Evolutionary conservation across 257 asterid genomes (phyloP).

Genomic region (Nicotiana noctiflora): DNA sequence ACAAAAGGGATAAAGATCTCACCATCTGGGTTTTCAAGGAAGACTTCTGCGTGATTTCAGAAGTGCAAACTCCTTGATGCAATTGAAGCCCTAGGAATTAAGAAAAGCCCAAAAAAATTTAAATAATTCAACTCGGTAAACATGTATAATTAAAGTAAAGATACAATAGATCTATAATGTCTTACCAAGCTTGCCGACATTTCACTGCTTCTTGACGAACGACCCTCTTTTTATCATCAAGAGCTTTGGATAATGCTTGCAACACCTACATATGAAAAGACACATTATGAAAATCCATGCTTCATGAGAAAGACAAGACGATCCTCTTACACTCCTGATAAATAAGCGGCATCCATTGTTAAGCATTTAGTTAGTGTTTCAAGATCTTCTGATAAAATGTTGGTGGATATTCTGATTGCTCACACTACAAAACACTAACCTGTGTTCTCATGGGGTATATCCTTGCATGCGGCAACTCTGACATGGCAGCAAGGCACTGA

Average conservation of each 20-base stretch:
- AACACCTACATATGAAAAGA: conserved; percentile 50
- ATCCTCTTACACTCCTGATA: not conserved
- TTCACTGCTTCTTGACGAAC: conserved; percentile 90
- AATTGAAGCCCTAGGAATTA: conserved; percentile 45
- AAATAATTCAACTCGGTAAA: not conserved
- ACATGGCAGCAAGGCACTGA: conserved; percentile 83
- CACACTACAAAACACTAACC: conserved; percentile 33
- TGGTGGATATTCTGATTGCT: not conserved
- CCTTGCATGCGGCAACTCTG: conserved; percentile 65
- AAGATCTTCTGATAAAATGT: not conserved
- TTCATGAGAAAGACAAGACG: not conserved
- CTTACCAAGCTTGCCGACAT: conserved; percentile 86
- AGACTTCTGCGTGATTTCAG: conserved; percentile 13
- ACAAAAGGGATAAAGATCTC: conserved; percentile 7
- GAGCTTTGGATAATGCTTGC: conserved; percentile 62
- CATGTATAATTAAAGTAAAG: not conserved
- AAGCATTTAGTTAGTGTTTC: not conserved
- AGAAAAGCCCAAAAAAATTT: not conserved
- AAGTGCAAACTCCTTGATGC: conserved; percentile 44
- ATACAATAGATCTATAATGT: not conserved
- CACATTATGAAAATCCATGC: not conserved
- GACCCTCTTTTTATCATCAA: conserved; percentile 80
- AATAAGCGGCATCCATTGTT: not conserved
- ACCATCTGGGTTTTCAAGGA: conserved; percentile 13
- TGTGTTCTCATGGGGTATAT: conserved; percentile 66